Conservation (phyloP, 495 filamentous ascomycete genomes). For the Jackrogersella minutella region DNA sequence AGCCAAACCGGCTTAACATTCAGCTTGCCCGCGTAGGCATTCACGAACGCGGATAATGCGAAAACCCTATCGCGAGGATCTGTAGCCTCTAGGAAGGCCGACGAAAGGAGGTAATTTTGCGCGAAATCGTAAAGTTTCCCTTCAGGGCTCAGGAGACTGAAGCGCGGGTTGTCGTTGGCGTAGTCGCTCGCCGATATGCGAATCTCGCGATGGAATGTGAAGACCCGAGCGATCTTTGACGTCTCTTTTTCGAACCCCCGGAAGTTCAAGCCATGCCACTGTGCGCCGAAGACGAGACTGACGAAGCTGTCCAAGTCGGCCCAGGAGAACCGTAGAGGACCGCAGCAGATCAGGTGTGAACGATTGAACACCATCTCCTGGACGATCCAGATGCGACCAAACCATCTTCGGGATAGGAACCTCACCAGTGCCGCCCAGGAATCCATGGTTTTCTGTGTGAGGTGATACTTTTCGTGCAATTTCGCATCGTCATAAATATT, state of each 20-base stretch:
- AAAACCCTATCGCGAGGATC: conserved; percentile 36
- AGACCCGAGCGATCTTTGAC: conserved; percentile 14
- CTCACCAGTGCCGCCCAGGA: conserved; percentile 24
- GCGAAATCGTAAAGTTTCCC: conserved; percentile 23
- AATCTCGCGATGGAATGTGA: conserved; percentile 32
- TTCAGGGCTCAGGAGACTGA: conserved; percentile 14
- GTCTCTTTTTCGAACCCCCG: conserved; percentile 20
- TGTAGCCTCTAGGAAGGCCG: conserved; percentile 25
- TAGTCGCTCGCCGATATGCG: conserved; percentile 12
- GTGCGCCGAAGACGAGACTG: conserved; percentile 29
- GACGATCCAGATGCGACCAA: conserved; percentile 44
- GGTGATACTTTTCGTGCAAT: conserved; percentile 18
- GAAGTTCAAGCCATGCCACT: conserved; percentile 32
- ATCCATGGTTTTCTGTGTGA: conserved; percentile 22
- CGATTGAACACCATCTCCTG: conserved; percentile 42
- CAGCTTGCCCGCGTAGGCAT: conserved; percentile 8
- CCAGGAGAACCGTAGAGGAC: conserved; percentile 22
- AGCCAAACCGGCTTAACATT: conserved; percentile 15
- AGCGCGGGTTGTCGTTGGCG: conserved; percentile 1
- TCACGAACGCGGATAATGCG: conserved; percentile 29
- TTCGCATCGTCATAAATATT: conserved; percentile 26
- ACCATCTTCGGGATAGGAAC: conserved; percentile 42
- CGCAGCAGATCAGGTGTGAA: conserved; percentile 20
- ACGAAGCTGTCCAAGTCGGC: conserved; percentile 23
- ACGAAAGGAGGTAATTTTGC: conserved; percentile 26